Conservation (phyloP, 495 filamentous ascomycete genomes). For the Penicillium salamii region DNA sequence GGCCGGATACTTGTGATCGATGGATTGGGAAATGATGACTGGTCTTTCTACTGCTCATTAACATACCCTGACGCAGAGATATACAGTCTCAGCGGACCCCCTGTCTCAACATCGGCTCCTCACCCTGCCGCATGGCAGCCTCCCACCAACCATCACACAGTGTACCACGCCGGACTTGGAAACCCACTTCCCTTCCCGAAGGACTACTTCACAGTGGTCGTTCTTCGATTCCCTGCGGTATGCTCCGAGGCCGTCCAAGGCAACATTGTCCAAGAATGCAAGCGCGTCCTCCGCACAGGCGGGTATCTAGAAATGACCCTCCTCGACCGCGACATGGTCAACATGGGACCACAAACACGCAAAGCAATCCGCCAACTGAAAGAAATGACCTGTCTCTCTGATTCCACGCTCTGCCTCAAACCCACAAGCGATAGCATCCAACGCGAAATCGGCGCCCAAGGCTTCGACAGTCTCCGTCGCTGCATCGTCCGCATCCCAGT, state of each 20-base stretch:
- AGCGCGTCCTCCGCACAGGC: constrained; percentile 84
- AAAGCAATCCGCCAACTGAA: constrained; percentile 76
- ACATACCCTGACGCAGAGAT: constrained; percentile 84
- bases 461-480: constrained; percentile 80
- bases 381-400: constrained; percentile 63
- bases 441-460: constrained; percentile 68
- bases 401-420: constrained; percentile 64
- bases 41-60: constrained; percentile 95
- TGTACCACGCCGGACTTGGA: constrained; percentile 64
- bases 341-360: constrained; percentile 76
- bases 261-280: constrained; percentile 81
- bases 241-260: constrained; percentile 71
- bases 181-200: constrained; percentile 82
- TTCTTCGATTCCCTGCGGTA: constrained; percentile 82
- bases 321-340: constrained; percentile 81
- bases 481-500: constrained; percentile 90
- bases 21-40: constrained; percentile 88
- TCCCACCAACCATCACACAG: constrained; percentile 81
- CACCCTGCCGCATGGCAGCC: constrained; percentile 51
- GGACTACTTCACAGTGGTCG: constrained; percentile 79
- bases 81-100: constrained; percentile 60
- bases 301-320: constrained; percentile 87
- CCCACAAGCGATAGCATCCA: constrained; percentile 77
- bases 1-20: constrained; percentile 82
- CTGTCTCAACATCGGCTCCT: constrained; percentile 29